Conservation (phyloP, 2,329 filamentous ascomycete species). For the Apiospora marii region DNA sequence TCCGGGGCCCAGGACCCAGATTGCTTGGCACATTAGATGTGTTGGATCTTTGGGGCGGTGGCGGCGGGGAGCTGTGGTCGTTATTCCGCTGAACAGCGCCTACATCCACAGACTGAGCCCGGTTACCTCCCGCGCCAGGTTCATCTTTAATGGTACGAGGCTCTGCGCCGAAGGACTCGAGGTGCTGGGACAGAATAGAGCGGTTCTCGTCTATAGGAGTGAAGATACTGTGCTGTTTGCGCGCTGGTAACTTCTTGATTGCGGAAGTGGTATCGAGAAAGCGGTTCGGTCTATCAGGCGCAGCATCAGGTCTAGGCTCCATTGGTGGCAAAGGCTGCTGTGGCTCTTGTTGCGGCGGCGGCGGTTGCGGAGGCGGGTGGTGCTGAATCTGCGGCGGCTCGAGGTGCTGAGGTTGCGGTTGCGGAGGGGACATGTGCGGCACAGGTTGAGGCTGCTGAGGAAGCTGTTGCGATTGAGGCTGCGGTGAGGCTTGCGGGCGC, state of each 20-base stretch:
- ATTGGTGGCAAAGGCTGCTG: slow-evolving; percentile 58
- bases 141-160: slow-evolving; percentile 51
- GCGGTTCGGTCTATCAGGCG: slow-evolving; percentile 54
- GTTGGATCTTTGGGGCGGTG: slow-evolving; percentile 58
- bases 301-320: slow-evolving; percentile 57
- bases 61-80: slow-evolving; percentile 61
- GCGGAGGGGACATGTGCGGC: slow-evolving; percentile 58
- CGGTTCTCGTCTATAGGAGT: slow-evolving; percentile 95
- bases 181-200: slow-evolving; percentile 86
- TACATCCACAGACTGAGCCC: slow-evolving; percentile 72
- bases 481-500: slow-evolving; percentile 66
- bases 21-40: slow-evolving; percentile 56
- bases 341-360: slow-evolving; percentile 49
- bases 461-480: slow-evolving; percentile 61
- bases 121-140: slow-evolving; percentile 47
- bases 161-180: slow-evolving; percentile 71
- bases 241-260: slow-evolving; percentile 66
- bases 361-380: slow-evolving; percentile 46
- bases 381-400: slow-evolving; percentile 45
- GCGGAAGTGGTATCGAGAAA: slow-evolving; percentile 23
- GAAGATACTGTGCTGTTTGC: slow-evolving; percentile 92
- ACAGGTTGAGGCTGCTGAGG: slow-evolving; percentile 54
- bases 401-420: slow-evolving; percentile 56
- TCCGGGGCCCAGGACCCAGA: slow-evolving; percentile 49
- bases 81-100: slow-evolving; percentile 61